These are phyloP conservation scores for Coniochaeta sp. DNA, from an alignment of 2,329 filamentous ascomycete genomes.

Conservation along the genomic window DNA sequence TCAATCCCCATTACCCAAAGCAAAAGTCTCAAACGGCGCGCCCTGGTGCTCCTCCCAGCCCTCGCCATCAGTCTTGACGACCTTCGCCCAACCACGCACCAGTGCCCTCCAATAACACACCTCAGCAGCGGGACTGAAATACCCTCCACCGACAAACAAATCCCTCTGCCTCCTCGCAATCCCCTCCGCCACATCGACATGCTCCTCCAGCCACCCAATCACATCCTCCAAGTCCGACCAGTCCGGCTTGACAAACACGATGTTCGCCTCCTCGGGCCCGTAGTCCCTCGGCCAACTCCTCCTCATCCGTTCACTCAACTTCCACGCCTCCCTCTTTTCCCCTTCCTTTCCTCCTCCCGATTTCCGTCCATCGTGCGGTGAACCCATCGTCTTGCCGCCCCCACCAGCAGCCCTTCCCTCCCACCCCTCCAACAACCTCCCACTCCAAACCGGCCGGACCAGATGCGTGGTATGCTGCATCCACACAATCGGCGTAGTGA, in stretches of 20 bases:
- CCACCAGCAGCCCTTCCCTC: slow-evolving; percentile 8
- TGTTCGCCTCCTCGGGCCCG: slow-evolving; percentile 30
- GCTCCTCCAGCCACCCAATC: slow-evolving; percentile 35
- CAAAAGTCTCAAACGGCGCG: slow-evolving; percentile 33
- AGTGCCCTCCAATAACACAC: slow-evolving; percentile 45
- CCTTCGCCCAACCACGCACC: slow-evolving; percentile 38
- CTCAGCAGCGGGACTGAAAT: slow-evolving; percentile 43
- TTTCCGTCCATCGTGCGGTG: background rate
- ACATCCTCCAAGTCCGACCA: slow-evolving; percentile 43
- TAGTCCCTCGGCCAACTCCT: slow-evolving; percentile 32
- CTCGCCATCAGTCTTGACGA: slow-evolving; percentile 28
- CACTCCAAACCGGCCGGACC: slow-evolving; percentile 31
- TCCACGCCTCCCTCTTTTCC: slow-evolving; percentile 10
- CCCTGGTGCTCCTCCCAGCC: slow-evolving; percentile 26
- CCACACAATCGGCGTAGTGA: slow-evolving; percentile 40
- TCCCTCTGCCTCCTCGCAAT: slow-evolving; percentile 41
- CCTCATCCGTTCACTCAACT: slow-evolving; percentile 13
- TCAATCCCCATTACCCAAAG: slow-evolving; percentile 18
- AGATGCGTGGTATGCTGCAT: slow-evolving; percentile 44
- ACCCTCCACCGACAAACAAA: slow-evolving; percentile 33
- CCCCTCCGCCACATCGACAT: slow-evolving; percentile 34
- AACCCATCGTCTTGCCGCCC: too few species aligned
- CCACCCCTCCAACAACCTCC: slow-evolving; percentile 10
- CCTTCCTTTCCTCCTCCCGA: background rate
- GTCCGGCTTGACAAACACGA: slow-evolving; percentile 42